A percentile compares a stretch with the other conserved stretches of the same genome.
Evolutionary conservation across 306 rosid species (phyloP).

Genomic region (Arachis hypogaea): DNA sequence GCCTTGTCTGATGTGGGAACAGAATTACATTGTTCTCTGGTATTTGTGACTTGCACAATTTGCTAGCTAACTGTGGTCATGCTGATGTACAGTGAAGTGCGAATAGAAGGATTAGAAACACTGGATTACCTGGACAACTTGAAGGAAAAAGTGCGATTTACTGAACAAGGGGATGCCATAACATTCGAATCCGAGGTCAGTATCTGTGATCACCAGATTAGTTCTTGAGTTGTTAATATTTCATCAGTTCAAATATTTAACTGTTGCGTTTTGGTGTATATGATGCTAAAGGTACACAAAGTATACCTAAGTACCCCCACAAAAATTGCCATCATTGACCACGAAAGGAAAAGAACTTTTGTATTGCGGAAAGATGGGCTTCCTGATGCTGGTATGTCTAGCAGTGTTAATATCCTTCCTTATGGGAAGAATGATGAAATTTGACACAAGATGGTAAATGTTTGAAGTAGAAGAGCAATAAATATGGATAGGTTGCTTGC

Average conservation of each 20-base stretch:
- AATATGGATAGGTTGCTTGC: neutral
- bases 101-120: constrained; percentile 86
- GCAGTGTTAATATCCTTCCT: neutral
- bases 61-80: constrained; percentile 32
- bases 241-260: constrained; percentile 20
- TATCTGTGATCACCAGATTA: neutral
- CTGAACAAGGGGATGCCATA: constrained; percentile 86
- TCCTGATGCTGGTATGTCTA: constrained; percentile 78
- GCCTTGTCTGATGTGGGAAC: constrained; percentile 13
- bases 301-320: constrained; percentile 70
- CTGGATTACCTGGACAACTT: constrained; percentile 81
- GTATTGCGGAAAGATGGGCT: constrained; percentile 78
- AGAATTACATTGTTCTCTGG: constrained; percentile 5
- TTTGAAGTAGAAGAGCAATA: neutral
- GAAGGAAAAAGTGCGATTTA: constrained; percentile 61
- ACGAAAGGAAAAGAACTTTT: constrained; percentile 77
- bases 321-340: constrained; percentile 81
- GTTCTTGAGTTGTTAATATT: constrained; percentile 20
- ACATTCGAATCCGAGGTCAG: constrained; percentile 76
- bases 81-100: constrained; percentile 64
- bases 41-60: neutral
- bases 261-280: constrained; percentile 31
- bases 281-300: constrained; percentile 65
- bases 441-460: constrained; percentile 5
- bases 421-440: constrained; percentile 10